These are phyloP conservation scores for Claviceps sp. DNA, from an alignment of 2,329 filamentous ascomycete species.

Conservation along the genomic window DNA sequence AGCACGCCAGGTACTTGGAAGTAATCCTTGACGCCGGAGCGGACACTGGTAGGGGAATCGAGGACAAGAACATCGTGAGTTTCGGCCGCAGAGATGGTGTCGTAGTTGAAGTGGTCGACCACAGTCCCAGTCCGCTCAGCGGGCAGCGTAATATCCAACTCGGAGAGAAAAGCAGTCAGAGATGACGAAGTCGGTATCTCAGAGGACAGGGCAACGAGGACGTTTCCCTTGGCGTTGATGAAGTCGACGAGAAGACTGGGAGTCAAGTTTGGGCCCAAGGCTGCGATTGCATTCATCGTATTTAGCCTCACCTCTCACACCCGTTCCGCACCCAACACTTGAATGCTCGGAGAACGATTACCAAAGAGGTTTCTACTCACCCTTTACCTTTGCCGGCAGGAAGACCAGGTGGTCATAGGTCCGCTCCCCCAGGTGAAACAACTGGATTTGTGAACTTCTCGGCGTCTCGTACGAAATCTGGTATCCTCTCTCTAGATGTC, in stretches of 20 bases:
- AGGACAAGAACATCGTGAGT: conserved; percentile 81
- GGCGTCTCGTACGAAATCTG: conserved; percentile 69
- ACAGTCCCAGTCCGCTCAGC: conserved; percentile 72
- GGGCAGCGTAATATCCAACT: conserved; percentile 82
- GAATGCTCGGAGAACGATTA: background rate
- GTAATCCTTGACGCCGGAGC: conserved; percentile 60
- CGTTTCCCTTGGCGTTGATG: conserved; percentile 80
- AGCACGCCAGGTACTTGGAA: conserved; percentile 51
- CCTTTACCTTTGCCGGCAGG: conserved; percentile 82
- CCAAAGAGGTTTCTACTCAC: conserved; percentile 24
- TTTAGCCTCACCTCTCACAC: background rate
- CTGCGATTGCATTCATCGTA: conserved; percentile 25
- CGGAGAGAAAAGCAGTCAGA: conserved; percentile 65
- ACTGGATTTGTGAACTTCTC: conserved; percentile 60
- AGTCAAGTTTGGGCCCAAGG: conserved; percentile 76
- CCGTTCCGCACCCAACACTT: background rate
- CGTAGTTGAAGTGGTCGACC: conserved; percentile 94
- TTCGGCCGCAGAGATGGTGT: conserved; percentile 60
- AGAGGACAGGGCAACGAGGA: conserved; percentile 73
- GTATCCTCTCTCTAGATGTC: conserved; percentile 60
- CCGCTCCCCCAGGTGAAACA: conserved; percentile 79
- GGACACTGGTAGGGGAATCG: conserved; percentile 50
- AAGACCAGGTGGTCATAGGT: conserved; percentile 85
- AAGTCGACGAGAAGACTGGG: conserved; percentile 82
- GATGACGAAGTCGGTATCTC: conserved; percentile 55